Evolutionary conservation across 2,329 filamentous ascomycete species (phyloP), one percentile per base, ranked within the genome.

Genomic region (Arthrobotrys iridis): DNA sequence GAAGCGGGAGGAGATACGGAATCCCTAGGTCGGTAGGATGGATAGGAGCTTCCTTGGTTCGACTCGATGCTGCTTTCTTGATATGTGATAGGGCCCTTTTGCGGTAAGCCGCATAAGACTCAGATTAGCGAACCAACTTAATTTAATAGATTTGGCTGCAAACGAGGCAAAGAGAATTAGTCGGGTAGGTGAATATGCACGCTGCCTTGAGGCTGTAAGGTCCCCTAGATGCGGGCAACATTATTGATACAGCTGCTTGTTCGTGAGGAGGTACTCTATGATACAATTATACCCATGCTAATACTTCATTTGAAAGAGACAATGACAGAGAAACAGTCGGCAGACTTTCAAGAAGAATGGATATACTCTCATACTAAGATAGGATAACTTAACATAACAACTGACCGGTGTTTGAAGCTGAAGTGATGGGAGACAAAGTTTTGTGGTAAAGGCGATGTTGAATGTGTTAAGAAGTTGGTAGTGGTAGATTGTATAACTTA

Each of bases 61-160:
- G 50, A n/a, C 20, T 73, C 52, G 33, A 66, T 55, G 33, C 52
- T 35, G 50, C 60, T 60, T 30, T 66, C 43, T 55, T 55, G 59
- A 65, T 73, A 73, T 18, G 48, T 59, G 26, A 73, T 66, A 6
- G 68, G 60, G 60, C 68, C 60, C 68, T 73, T 35, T 60, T 13
- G 10, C n/a, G 28, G 30, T 10, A 41, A 57, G 28, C 5, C 28
- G 20, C 18, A 35, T 33, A 3, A 55, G n/a, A 28, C 13, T 52
- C 37, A 15, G 37, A 63, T 70, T 70, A 73, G 68, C 68, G 28
- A 55, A 41, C 28, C 22, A 52, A 52, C 24, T 28, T 18, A 26
- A 11, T 11, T 24, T 26, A 20, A n/a, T 6, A 22, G 26, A n/a
- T 33, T 30, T 33, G n/a, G n/a, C n/a, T n/a, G n/a, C 22, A 20